Conservation (phyloP, 2,329 filamentous ascomycete genomes). For the Penicillium olsonii region DNA sequence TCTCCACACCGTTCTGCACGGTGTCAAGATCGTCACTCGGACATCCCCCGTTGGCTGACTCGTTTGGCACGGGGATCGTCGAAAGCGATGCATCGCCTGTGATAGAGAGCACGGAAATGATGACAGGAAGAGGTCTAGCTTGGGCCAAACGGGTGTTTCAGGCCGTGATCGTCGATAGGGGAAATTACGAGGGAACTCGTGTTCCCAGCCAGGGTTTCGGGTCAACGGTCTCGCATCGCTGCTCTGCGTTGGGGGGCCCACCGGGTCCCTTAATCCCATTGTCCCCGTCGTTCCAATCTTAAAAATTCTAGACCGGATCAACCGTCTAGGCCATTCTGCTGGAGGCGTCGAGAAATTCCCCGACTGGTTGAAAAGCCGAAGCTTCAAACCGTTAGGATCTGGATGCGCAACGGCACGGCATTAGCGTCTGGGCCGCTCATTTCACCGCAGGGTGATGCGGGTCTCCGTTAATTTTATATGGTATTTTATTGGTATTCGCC, state of each 20-base stretch:
- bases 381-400: conserved; percentile 22
- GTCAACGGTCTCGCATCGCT: neutral
- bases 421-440: conserved; percentile 27
- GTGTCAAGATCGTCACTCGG: no score
- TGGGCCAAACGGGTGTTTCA: conserved; percentile 20
- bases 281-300: no score
- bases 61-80: no score
- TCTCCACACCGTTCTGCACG: no score
- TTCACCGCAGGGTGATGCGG: conserved; percentile 27
- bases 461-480: conserved; percentile 10
- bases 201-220: conserved; percentile 2
- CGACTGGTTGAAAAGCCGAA: conserved; percentile 19
- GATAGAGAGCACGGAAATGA: neutral
- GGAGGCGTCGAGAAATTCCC: conserved; percentile 30
- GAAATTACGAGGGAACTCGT: conserved; percentile 4
- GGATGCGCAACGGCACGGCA: conserved; percentile 25
- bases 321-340: no score
- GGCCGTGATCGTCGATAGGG: conserved; percentile 13
- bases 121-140: conserved; percentile 5
- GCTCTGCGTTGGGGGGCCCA: no score
- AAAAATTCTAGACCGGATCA: no score
- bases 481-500: conserved; percentile 1
- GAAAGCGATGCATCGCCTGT: no score
- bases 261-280: no score
- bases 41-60: no score